phyloP scores from a whole-genome alignment of 2,329 filamentous ascomycete species.

The Ophiognomonia clavigignenti-juglandacearum region DNA sequence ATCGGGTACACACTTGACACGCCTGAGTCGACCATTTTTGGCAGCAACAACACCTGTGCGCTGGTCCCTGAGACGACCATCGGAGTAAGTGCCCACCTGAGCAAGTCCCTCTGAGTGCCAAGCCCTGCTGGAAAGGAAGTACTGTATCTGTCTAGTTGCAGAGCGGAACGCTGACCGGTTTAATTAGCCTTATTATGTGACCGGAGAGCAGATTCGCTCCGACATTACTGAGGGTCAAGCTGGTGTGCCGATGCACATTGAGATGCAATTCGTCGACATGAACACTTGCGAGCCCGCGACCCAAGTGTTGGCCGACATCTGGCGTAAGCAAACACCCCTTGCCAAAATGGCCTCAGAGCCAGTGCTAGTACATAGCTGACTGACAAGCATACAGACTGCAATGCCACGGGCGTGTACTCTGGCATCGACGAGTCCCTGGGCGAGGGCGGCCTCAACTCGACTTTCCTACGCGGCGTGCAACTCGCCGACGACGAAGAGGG shows the following conservation, averaged over 20 bases:
- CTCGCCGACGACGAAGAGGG: constrained; percentile 40
- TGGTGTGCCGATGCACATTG: constrained; percentile 37
- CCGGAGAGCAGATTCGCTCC: constrained; percentile 35
- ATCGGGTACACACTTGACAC: constrained; percentile 1
- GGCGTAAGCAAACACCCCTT: no score
- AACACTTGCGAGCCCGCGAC: constrained; percentile 36
- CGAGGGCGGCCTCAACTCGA: constrained; percentile 32
- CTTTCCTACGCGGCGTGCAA: constrained; percentile 44
- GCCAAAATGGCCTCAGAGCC: no score
- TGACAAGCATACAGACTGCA: no score
- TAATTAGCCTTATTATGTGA: constrained; percentile 40
- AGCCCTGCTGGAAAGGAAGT: no score
- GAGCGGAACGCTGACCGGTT: no score
- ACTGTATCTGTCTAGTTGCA: no score
- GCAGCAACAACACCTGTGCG: constrained; percentile 8
- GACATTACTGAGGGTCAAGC: constrained; percentile 33
- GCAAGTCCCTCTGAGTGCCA: no score
- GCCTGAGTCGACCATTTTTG: background rate
- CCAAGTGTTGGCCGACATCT: constrained; percentile 36
- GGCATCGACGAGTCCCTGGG: constrained; percentile 23
- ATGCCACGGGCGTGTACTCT: constrained; percentile 40
- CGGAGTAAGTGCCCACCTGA: no score
- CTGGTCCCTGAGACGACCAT: constrained; percentile 33
- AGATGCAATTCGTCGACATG: constrained; percentile 41
- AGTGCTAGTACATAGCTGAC: no score